phyloP scores from a whole-genome alignment of 2,329 filamentous ascomycete genomes.

The Xylaria sp. region DNA sequence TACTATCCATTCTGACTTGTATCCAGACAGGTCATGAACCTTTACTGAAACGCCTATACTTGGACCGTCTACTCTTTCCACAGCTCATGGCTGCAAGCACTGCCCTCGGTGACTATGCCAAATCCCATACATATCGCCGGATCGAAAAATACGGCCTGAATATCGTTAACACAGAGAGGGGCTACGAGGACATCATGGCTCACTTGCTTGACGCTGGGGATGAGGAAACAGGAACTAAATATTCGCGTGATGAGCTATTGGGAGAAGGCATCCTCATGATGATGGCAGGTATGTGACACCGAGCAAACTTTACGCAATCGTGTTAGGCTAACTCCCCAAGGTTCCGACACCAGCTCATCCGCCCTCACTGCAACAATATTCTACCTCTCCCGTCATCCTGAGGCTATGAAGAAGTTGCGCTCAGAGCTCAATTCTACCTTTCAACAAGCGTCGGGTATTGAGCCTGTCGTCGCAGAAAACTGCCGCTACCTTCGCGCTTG shows the following conservation, averaged over 20 bases:
- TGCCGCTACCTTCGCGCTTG: constrained; percentile 36
- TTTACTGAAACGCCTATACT: constrained; percentile 1
- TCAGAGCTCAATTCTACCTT: background rate
- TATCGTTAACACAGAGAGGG: background rate
- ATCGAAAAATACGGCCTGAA: constrained; percentile 8
- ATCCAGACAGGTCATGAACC: constrained; percentile 17
- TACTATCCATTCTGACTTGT: background rate
- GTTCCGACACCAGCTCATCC: constrained; percentile 1
- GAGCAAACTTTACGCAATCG: background rate
- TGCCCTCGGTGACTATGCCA: constrained; percentile 12
- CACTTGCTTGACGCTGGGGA: constrained; percentile 9
- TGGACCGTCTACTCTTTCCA: constrained; percentile 12
- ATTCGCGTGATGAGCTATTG: constrained; percentile 6
- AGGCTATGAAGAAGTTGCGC: background rate
- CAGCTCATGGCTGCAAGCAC: constrained; percentile 3
- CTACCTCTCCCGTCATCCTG: constrained; percentile 27
- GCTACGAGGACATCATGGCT: constrained; percentile 17
- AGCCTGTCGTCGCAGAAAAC: constrained; percentile 20
- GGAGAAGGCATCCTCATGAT: constrained; percentile 9
- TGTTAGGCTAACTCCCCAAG: background rate
- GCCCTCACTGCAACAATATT: constrained; percentile 14
- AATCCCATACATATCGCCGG: constrained; percentile 5
- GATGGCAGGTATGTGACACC: constrained; percentile 22
- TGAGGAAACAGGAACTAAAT: constrained; percentile 12
- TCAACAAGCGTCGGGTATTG: constrained; percentile 3